A percentile compares a stretch with the other conserved stretches of the same genome.
These are phyloP conservation scores for Zoysia matrella DNA, from an alignment of 202 grass and related monocot species.

Conservation along the genomic window DNA sequence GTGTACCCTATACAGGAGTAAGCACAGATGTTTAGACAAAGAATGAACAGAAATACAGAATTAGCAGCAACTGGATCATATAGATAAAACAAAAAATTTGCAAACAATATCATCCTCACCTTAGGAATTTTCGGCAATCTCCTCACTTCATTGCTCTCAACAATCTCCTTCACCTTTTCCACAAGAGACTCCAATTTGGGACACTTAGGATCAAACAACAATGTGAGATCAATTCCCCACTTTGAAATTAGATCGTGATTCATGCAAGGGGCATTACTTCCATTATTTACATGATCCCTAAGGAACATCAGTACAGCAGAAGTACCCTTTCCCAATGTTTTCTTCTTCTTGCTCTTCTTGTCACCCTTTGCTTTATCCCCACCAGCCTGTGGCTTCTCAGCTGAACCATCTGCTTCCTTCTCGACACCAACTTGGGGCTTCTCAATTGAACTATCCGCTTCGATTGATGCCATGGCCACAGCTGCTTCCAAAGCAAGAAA, in stretches of 20 bases:
- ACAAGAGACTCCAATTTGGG: conserved; percentile 56
- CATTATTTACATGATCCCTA: conserved; percentile 55
- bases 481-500: conserved; percentile 89
- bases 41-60: not conserved
- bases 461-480: conserved; percentile 61
- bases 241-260: conserved; percentile 49
- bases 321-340: conserved; percentile 88
- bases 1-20: conserved; percentile 69
- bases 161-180: conserved; percentile 84
- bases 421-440: conserved; percentile 47
- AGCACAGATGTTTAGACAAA: conserved; percentile 13
- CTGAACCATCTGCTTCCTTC: conserved; percentile 46
- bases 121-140: conserved; percentile 99
- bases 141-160: conserved; percentile 97
- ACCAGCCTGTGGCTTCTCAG: conserved; percentile 52
- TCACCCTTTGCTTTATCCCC: conserved; percentile 60
- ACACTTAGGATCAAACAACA: conserved; percentile 80
- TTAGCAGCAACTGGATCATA: not conserved
- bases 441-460: conserved; percentile 69
- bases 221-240: conserved; percentile 58
- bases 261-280: conserved; percentile 41
- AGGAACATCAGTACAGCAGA: conserved; percentile 69
- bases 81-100: not conserved
- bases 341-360: conserved; percentile 86
- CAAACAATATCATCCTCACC: conserved; percentile 54